Conservation (phyloP, 73 alveolate genomes). For the Symbiodinium natans region DNA sequence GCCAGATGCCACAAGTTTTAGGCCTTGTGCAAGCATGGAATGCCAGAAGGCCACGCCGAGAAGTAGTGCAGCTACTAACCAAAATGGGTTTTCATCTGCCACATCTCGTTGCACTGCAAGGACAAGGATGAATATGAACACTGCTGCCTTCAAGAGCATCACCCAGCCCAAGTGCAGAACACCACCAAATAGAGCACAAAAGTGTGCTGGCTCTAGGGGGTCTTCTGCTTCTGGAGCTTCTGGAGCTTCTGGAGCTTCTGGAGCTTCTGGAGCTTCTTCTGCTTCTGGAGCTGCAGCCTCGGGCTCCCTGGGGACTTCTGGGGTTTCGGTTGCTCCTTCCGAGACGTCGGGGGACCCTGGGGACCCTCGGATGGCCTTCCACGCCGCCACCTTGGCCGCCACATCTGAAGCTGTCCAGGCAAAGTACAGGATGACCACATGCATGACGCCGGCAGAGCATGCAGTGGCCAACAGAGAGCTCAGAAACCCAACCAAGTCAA, state of each 20-base stretch:
- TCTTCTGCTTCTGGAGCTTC: not conserved
- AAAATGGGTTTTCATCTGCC: conserved; percentile 60
- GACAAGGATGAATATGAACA: conserved; percentile 8
- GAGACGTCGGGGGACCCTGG: not conserved
- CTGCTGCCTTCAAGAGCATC: not conserved
- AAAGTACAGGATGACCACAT: conserved; percentile 6
- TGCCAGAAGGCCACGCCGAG: conserved; percentile 90
- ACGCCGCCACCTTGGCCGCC: conserved; percentile 2
- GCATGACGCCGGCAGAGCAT: conserved; percentile 47
- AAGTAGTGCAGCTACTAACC: conserved; percentile 53
- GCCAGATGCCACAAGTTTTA: not conserved
- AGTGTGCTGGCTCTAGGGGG: conserved; percentile 9
- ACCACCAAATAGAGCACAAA: conserved; percentile 40
- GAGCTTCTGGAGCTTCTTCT: not conserved
- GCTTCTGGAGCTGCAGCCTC: not conserved
- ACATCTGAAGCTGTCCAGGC: conserved; percentile 47
- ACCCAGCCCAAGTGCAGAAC: conserved; percentile 74
- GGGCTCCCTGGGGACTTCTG: not conserved
- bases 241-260: not conserved
- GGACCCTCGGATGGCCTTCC: not conserved
- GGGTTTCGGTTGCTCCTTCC: not conserved
- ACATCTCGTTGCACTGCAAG: conserved; percentile 52
- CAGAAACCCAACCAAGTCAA: conserved; percentile 3
- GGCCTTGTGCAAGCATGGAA: conserved; percentile 7
- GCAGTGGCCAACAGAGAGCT: conserved; percentile 54